A percentile compares a stretch with the other conserved stretches of the same genome.
Conservation (phyloP, 257 asterid species). For the Nemophila menziesii region DNA sequence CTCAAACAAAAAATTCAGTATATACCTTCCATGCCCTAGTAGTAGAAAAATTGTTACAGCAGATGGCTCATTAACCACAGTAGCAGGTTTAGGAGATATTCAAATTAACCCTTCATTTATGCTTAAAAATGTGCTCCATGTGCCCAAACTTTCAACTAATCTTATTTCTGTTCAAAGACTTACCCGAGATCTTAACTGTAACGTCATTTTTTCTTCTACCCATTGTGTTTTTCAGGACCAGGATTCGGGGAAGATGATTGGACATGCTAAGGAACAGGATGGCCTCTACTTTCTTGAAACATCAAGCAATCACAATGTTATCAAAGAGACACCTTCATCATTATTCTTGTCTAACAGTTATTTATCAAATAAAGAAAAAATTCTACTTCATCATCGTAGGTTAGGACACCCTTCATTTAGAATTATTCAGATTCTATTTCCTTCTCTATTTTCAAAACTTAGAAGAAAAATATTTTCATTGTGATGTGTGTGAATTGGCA, state of each 20-base stretch:
- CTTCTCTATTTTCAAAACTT: no score
- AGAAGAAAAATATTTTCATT: no score
- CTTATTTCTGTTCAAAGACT: neutral
- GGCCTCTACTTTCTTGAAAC: neutral
- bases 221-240: neutral
- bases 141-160: neutral
- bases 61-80: neutral
- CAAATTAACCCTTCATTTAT: neutral
- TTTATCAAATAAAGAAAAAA: no score
- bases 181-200: neutral
- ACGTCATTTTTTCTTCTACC: neutral
- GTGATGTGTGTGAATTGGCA: no score
- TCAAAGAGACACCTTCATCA: neutral
- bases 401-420: slow-evolving; percentile 2
- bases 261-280: slow-evolving; percentile 1
- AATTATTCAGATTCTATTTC: no score
- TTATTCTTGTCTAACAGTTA: no score
- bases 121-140: neutral
- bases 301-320: neutral
- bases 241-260: neutral
- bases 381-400: neutral
- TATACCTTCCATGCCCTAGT: neutral
- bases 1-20: neutral
- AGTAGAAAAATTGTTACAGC: neutral
- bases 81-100: neutral